Evolutionary conservation across 108 stramenopile species (phyloP), one percentile per base, ranked within the genome.

Genomic region (Cyclotella kingstonii): DNA sequence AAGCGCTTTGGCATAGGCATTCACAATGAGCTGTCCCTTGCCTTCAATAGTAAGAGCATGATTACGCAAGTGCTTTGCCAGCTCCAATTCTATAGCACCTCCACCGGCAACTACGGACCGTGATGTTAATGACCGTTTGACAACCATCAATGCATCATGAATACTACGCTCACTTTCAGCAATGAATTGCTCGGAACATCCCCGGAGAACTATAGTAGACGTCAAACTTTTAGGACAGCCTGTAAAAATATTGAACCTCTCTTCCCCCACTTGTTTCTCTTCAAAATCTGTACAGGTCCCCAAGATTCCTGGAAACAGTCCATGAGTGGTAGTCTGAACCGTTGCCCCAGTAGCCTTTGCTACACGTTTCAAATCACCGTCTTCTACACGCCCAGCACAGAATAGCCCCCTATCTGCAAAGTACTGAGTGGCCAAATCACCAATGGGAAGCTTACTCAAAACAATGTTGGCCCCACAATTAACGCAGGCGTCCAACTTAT

Each of bases 391-490:
- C n/a, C 98, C 98, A 5, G 97, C 97, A 78, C 96, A 98, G 68
- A 98, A 98, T 27, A 98, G 59, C 41, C 93, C 93, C 19, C 94
- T 68, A 68, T 99, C 98, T 6, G 97, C 96, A 75, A 99, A 99
- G 82, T 97, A 99, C 66, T 99, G 98, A 27, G 98, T 99, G 8
- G 97, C 98, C 59, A 99, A 76, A 84, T 99, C 98, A 27, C 98
- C 98, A 64, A 99, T 96, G 26, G 98, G 98, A 14, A 98, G 81
- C 66, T 96, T 95, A 57, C 87, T 90, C 62, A 99, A 70, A 25
- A 99, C 94, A 66, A 99, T 94, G 63, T 97, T 96, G 39, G 97
- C 98, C n/a, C 97, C 96, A 53, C 73, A 84, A 0, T 69, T 50
- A 22, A 95, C 91, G 59, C 97, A 97, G 11, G 84, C 81, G 60